A percentile compares a stretch with the other conserved stretches of the same genome.
phyloP scores from a whole-genome alignment of 1,284 basidiomycete genomes.

The Microbotryomycetes sp. region DNA sequence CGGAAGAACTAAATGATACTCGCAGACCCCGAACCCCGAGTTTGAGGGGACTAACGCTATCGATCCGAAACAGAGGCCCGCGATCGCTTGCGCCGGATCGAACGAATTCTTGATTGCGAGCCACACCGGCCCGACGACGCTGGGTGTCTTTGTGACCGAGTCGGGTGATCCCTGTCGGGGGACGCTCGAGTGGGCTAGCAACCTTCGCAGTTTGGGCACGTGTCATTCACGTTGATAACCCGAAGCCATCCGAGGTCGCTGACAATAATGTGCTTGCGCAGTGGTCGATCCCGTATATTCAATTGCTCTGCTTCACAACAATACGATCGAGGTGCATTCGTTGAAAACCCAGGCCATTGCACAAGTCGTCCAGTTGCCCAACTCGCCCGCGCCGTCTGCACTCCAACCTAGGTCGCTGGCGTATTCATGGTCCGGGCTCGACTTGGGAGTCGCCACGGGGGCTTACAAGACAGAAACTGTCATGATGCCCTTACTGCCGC shows the following conservation, averaged over 20 bases:
- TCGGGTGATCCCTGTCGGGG: constrained; percentile 80
- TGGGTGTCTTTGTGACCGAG: constrained; percentile 76
- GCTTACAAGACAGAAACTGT: constrained; percentile 16
- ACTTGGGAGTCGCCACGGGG: constrained; percentile 17
- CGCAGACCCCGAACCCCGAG: not conserved
- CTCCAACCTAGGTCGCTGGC: constrained; percentile 37
- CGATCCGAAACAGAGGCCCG: constrained; percentile 53
- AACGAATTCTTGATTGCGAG: constrained; percentile 59
- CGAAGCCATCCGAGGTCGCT: not conserved
- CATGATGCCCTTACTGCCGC: constrained; percentile 38
- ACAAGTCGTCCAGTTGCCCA: constrained; percentile 58
- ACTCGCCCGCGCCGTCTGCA: constrained; percentile 40
- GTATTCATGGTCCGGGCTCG: constrained; percentile 4
- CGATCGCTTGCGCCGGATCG: constrained; percentile 62
- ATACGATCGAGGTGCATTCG: constrained; percentile 71
- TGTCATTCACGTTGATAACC: not conserved
- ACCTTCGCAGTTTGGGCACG: constrained; percentile 70
- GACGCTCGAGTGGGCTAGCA: constrained; percentile 71
- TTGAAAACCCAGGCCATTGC: constrained; percentile 64
- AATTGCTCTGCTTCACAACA: constrained; percentile 66
- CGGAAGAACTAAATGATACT: no score
- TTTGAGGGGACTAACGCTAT: constrained; percentile 14
- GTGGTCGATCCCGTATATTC: constrained; percentile 75
- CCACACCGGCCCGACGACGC: constrained; percentile 44
- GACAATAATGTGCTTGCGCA: constrained; percentile 37